Evolutionary conservation across 192 early-diverging fungal species (phyloP).

Genomic region (Backusella psychrophila): DNA sequence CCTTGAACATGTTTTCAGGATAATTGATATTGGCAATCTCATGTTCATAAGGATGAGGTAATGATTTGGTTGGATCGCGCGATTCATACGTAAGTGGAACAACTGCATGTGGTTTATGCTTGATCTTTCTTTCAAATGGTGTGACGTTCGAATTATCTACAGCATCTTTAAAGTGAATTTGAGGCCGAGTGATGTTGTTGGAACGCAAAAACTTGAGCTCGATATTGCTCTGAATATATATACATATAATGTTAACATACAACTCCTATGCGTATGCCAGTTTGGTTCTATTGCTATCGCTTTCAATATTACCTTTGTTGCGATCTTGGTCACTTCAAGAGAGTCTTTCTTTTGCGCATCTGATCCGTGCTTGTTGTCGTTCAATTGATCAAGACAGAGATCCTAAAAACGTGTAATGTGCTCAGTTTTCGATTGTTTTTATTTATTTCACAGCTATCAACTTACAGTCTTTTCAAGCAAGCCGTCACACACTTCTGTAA

Average conservation of each 20-base stretch:
- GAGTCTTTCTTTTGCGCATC: slow-evolving; percentile 40
- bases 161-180: slow-evolving; percentile 80
- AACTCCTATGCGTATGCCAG: background rate
- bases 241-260: background rate
- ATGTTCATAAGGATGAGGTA: slow-evolving; percentile 88
- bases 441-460: background rate
- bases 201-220: slow-evolving; percentile 65
- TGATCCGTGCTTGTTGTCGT: slow-evolving; percentile 29
- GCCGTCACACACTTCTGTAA: slow-evolving; percentile 76
- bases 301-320: slow-evolving; percentile 20
- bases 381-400: slow-evolving; percentile 69
- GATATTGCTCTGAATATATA: slow-evolving; percentile 21
- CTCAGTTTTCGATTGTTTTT: background rate
- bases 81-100: slow-evolving; percentile 55
- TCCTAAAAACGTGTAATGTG: slow-evolving; percentile 49
- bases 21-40: slow-evolving; percentile 84
- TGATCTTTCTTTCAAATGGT: slow-evolving; percentile 82
- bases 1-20: slow-evolving; percentile 66
- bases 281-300: background rate
- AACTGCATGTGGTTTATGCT: slow-evolving; percentile 76
- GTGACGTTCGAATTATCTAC: slow-evolving; percentile 80
- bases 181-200: slow-evolving; percentile 78
- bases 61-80: background rate
- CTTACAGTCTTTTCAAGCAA: slow-evolving; percentile 79
- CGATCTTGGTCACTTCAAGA: slow-evolving; percentile 45